Evolutionary conservation across 371 early-diverging fungal genomes (phyloP), one percentile per base, ranked within the genome.

Genomic region (Lichtheimia ramosa): DNA sequence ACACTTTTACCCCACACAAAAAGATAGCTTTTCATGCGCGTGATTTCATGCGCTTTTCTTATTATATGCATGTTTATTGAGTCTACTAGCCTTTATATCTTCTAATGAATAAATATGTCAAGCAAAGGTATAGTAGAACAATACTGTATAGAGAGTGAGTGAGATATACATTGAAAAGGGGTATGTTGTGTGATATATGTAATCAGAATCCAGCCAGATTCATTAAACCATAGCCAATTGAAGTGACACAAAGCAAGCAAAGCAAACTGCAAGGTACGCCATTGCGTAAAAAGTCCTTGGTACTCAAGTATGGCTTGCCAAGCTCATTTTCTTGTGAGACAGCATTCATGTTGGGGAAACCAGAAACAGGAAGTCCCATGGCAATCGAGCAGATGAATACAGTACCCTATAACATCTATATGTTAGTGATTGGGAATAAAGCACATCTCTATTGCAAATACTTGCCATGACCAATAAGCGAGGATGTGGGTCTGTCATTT

Each of bases 281-380:
- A 34, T 79, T 83, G 42, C 74, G 73, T 25, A 92, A 51, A 64
- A 93, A 93, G 62, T 93, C 93, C 42, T 64, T 71, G 1, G 88
- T 89, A 16, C 55, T 71, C 49, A 93, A 58, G 68, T 86, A 93
- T 34, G 88, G 88, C 34, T 70, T 72, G n/a, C 93, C 93, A 34
- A 89, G 79, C 21, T 84, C 81, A 51, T 91, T 90, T 61, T 91
- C 92, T 57, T 85, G 74, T 0, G 87, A 79, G 51, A 91, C 88
- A n/a, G 92, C 93, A 56, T 87, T 89, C 89, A 93, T 92, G 63
- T 93, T 92, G 14, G 93, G 93, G 76, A 90, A 93, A 1, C 88
- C 87, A 7, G 82, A 88, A 4, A 93, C 89, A 10, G 91, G 91
- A 2, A 93, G 68, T 7, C 87, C 92, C 93, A 93, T 93, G 7